These are phyloP conservation scores for Alternaria triticimaculans DNA, from an alignment of 2,329 filamentous ascomycete species.

Conservation along the genomic window DNA sequence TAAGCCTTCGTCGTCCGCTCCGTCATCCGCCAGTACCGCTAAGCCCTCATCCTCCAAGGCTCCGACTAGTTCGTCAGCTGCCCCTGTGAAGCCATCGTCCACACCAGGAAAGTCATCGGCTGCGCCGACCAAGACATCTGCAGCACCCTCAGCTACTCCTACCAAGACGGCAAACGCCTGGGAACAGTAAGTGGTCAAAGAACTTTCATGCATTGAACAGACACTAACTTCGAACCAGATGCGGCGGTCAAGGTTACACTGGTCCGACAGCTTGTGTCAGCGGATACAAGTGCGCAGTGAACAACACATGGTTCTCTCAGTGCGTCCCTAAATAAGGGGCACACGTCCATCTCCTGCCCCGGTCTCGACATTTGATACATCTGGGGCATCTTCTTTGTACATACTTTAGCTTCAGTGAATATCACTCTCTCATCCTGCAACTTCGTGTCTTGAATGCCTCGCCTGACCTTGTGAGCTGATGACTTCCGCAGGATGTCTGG, in stretches of 20 bases:
- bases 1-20: constrained; percentile 4
- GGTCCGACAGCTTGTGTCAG: constrained; percentile 26
- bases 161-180: constrained; percentile 1
- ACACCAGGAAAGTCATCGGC: constrained; percentile 1
- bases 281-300: constrained; percentile 16
- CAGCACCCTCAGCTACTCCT: not conserved
- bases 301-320: constrained; percentile 15
- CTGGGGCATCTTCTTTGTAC: constrained; percentile 16
- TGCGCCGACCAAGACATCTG: not conserved
- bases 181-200: constrained; percentile 3
- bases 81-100: constrained; percentile 1
- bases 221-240: constrained; percentile 18
- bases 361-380: not conserved
- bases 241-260: constrained; percentile 25
- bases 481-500: not conserved
- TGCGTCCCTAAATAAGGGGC: constrained; percentile 6
- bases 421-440: not conserved
- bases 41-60: constrained; percentile 8
- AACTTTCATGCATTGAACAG: not conserved
- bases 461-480: not conserved
- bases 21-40: constrained; percentile 5
- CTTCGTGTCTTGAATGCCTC: not conserved
- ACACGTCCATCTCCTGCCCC: not conserved
- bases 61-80: not conserved
- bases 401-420: constrained; percentile 18